Evolutionary conservation across 2,329 filamentous ascomycete genomes (phyloP).

Genomic region (Colletotrichum euphorbiae): DNA sequence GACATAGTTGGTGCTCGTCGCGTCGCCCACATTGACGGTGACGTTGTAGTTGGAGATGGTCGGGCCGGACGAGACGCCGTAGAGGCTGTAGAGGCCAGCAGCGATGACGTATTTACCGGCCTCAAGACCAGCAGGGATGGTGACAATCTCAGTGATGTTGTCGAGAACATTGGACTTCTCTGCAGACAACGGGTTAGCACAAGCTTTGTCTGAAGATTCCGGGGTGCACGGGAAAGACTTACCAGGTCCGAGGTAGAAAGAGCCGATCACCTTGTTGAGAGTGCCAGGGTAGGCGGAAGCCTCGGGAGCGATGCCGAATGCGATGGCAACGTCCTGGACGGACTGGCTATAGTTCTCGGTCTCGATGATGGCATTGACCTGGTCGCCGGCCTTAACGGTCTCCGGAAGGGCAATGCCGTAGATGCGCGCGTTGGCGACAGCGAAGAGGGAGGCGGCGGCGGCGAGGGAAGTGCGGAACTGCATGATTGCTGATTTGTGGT

Average conservation of each 20-base stretch:
- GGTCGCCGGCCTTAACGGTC: conserved; percentile 52
- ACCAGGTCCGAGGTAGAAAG: conserved; percentile 53
- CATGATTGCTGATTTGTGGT: conserved; percentile 35
- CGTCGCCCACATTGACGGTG: conserved; percentile 43
- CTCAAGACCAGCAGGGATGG: conserved; percentile 42
- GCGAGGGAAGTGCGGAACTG: conserved; percentile 42
- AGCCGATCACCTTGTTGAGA: conserved; percentile 44
- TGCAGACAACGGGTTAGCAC: not conserved
- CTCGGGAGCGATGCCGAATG: conserved; percentile 51
- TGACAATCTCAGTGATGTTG: conserved; percentile 45
- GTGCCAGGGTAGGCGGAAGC: conserved; percentile 43
- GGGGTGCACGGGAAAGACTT: conserved; percentile 13
- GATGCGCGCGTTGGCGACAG: conserved; percentile 53
- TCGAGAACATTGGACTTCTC: conserved; percentile 45
- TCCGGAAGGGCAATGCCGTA: conserved; percentile 55
- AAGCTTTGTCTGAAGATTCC: not conserved
- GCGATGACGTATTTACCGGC: conserved; percentile 44
- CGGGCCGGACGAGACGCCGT: conserved; percentile 43
- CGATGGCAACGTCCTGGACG: conserved; percentile 57
- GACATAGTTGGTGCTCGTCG: conserved; percentile 45
- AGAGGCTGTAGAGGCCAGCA: conserved; percentile 46
- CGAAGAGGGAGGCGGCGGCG: conserved; percentile 42
- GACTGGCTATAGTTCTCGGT: conserved; percentile 58
- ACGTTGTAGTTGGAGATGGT: conserved; percentile 45
- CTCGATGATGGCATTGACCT: conserved; percentile 50